Evolutionary conservation across 73 alveolate genomes (phyloP), one percentile per base, ranked within the genome.

Genomic region (Tetrahymena malaccensis): DNA sequence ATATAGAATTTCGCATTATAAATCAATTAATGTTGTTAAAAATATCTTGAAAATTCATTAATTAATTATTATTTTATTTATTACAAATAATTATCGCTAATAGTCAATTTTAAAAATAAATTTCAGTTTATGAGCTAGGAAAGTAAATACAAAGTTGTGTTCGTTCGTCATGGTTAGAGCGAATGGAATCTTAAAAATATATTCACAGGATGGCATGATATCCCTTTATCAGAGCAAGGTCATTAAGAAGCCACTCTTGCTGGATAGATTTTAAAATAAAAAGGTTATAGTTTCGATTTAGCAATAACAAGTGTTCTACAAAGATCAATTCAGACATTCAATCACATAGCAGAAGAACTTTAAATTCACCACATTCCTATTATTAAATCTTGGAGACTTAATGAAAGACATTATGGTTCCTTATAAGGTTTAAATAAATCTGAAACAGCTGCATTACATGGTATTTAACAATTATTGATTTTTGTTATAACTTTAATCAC

Each of bases 191-290:
- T 96, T 85, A 99, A 98, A 94, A 99, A 99, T 95, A 55, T 99
- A 94, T 99, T 99, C 96, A 99, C 99, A 10, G 99, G 99, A 35
- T 99, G 99, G 99, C 99, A 98, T 38, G 99, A 99, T 97, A 99
- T 98, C 19, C 98, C 98, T 31, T 98, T 99, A 31, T 97, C 99
- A 16, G 98, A 97, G 70, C 97, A 96, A 95, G 99, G 99, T 35
- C 94, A 96, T 84, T 95, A 98, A 93, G 99, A 98, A 96, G 99
- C 99, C 4, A 96, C 85, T 85, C 57, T 50, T 10, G 99, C 99
- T 70, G 99, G 99, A 13, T 94, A 97, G 43, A 34, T 89, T n/a
- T 25, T 96, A n/a, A 40, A 94, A 97, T 94, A 95, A 31, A 96
- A 98, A 93, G 98, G 99, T 27, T 98, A 89, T 95, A 85, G 85